Base-by-base conservation (phyloP, 2,329 filamentous ascomycete species). In the Fusarium anguioides region DNA sequence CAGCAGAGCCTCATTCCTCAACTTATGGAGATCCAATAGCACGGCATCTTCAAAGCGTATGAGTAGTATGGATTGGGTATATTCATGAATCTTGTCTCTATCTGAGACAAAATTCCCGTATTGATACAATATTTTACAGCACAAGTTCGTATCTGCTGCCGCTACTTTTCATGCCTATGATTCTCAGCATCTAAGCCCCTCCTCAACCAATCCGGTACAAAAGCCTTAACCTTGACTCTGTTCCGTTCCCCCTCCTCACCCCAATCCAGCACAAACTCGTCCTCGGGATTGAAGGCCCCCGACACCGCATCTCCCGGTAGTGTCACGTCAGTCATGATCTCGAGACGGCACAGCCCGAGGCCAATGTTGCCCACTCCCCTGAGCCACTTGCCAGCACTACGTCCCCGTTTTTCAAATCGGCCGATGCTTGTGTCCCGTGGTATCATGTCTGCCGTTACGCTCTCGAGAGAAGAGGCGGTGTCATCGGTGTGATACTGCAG, bases 321-420 rank as follows among this genome's bases (percentile, higher is more conserved):
- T 31, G 83, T 82, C 45, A 96, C 81, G 74, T 93, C 91, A 7
- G 93, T 97, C 94, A 97, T 97, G 75, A 90, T 89, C 80, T 97
- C 94, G 70, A 98, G 79, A 24, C 95, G 88, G 75, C 95, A 97
- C 69, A 97, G 80, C 4, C 89, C 95, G 50, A 99, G 82, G 2
- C 96, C 96, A 27, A 98, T 80, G 75, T 97, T 97, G 1, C 94
- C 95, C 15, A 95, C 82, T 0, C 92, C 91, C 29, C 82, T 82
- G 50, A 98, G 82, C 81, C 92, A 94, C 75, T 92, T 97, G 40
- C 95, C 96, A 0, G 91, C 89, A 64, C 89, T 90, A 70, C 93
- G 88, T 74, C 90, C 85, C 77, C 82, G 84, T 79, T 84, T 86
- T 68, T 75, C 84, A 15, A 78, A 77, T 20, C 84, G 80, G 3